A percentile compares a stretch with the other conserved stretches of the same genome.
These are phyloP conservation scores for Moesziomyces globuligerus DNA, from an alignment of 1,284 basidiomycete species.

Conservation along the genomic window DNA sequence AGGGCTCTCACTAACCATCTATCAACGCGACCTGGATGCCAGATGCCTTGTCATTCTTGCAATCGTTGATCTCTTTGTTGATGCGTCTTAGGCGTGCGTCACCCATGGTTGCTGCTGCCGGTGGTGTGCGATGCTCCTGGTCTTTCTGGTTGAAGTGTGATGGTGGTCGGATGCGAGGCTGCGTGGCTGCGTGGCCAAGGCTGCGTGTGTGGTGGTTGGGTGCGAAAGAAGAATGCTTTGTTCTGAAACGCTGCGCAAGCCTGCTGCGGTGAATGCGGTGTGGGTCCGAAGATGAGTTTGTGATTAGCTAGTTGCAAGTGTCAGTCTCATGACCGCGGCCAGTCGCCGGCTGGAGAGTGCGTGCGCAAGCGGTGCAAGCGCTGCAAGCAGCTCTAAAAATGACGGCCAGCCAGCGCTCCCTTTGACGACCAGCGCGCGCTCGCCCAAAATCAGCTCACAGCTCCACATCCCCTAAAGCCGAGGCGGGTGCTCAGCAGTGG, in stretches of 20 bases:
- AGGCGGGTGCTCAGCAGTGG: not conserved
- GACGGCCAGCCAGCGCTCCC: too few species aligned
- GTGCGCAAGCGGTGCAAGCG: slow-evolving; percentile 3
- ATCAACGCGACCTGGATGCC: slow-evolving; percentile 85
- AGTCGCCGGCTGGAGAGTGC: not conserved
- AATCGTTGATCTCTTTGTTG: slow-evolving; percentile 84
- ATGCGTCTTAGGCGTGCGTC: slow-evolving; percentile 88
- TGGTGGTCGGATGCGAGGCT: slow-evolving; percentile 1
- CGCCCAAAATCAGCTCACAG: too few species aligned
- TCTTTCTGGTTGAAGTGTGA: not conserved
- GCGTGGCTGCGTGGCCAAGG: not conserved
- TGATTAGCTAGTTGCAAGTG: slow-evolving; percentile 19
- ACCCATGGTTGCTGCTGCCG: slow-evolving; percentile 65
- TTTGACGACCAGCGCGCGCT: too few species aligned
- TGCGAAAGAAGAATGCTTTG: not conserved
- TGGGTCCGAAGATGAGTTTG: not conserved
- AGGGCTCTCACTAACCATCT: slow-evolving; percentile 70
- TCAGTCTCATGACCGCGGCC: not conserved
- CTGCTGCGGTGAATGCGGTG: not conserved
- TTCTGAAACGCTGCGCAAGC: too few species aligned
- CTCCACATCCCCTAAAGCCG: not conserved
- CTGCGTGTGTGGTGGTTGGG: not conserved
- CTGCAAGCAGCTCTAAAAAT: slow-evolving; percentile 23
- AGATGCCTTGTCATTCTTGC: slow-evolving; percentile 90
- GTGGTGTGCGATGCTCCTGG: not conserved